Evolutionary conservation across 805 yeast species (phyloP), one percentile per base, ranked within the genome.

Genomic region (Grigorovia yakushimaensis): DNA sequence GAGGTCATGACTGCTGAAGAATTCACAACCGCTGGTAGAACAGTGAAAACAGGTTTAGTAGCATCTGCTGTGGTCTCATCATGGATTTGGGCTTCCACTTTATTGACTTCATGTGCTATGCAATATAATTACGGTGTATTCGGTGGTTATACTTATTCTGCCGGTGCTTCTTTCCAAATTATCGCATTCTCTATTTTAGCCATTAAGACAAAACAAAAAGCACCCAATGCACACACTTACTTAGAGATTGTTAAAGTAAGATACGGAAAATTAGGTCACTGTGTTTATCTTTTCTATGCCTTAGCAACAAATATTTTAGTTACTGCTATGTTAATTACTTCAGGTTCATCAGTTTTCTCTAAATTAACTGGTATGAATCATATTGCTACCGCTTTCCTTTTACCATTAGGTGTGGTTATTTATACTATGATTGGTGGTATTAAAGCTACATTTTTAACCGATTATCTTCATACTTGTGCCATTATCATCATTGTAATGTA

Each of bases 11-110:
- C 95, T 6, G 88, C 96, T 4, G 97, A 89, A 68, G 96, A 88
- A 61, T 89, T 89, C 56, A 79, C 94, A 2, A 88, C 96, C 5
- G 96, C 96, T 35, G 96, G 96, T 54, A 77, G 96, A 61, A 73
- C 87, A 3, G 94, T 89, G 39, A 84, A 83, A 56, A 81, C 91
- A 0, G 93, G 93, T 43, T 71, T 89, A 54, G 82, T 88, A 51
- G 81, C 91, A 5, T 81, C 95, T 7, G 95, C 96, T 7, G 96
- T 89, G 27, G 96, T 88, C 8, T 81, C 91, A 11, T 81, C 91
- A 8, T 89, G 98, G 98, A 88, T 96, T 9, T 82, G 88, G 88
- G 85, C 85, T n/a, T 86, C 88, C 3, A 85, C 94, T 1, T 67
- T 85, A 43, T 70, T 85, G 30, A 81, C 80, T 37, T 79, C 88